A percentile compares a stretch with the other conserved stretches of the same genome.
Evolutionary conservation across 805 yeast species (phyloP).

Genomic region (Suhomyces sp.): DNA sequence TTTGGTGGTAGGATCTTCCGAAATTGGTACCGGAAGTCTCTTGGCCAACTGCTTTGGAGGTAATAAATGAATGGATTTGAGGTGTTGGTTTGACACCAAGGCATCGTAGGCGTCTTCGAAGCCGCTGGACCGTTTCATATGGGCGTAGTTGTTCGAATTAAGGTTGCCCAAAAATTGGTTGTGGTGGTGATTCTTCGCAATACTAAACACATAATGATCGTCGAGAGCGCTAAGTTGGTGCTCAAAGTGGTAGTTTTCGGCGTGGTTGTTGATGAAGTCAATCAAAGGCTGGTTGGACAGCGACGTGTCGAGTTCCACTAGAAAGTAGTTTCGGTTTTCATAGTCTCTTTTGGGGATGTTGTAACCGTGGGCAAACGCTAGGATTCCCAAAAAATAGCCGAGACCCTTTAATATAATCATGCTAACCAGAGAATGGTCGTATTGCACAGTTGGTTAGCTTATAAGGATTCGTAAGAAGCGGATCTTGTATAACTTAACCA

Average conservation of each 20-base stretch:
- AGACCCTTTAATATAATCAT: constrained; percentile 3
- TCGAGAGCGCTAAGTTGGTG: constrained; percentile 61
- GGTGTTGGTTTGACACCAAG: constrained; percentile 22
- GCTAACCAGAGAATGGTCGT: not conserved
- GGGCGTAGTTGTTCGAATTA: constrained; percentile 24
- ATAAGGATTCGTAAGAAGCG: not conserved
- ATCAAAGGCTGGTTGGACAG: constrained; percentile 21
- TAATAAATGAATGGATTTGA: constrained; percentile 53
- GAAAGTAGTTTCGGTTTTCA: constrained; percentile 52
- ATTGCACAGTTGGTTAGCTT: not conserved
- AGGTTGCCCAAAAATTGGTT: constrained; percentile 34
- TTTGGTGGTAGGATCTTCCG: too few relatives aligned
- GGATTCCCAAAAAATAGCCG: not conserved
- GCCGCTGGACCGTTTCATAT: constrained; percentile 29
- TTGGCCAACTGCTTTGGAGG: constrained; percentile 52
- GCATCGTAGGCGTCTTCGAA: constrained; percentile 24
- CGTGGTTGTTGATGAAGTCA: constrained; percentile 35
- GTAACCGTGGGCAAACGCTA: not conserved
- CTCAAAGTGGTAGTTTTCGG: constrained; percentile 48
- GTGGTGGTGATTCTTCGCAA: constrained; percentile 37
- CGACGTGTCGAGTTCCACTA: constrained; percentile 51
- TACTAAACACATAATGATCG: constrained; percentile 66
- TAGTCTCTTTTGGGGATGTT: constrained; percentile 42
- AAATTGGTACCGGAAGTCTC: constrained; percentile 57
- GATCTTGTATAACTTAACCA: not conserved